These are phyloP conservation scores for Sicyos baderoa DNA, from an alignment of 306 rosid species.

Conservation along the genomic window DNA sequence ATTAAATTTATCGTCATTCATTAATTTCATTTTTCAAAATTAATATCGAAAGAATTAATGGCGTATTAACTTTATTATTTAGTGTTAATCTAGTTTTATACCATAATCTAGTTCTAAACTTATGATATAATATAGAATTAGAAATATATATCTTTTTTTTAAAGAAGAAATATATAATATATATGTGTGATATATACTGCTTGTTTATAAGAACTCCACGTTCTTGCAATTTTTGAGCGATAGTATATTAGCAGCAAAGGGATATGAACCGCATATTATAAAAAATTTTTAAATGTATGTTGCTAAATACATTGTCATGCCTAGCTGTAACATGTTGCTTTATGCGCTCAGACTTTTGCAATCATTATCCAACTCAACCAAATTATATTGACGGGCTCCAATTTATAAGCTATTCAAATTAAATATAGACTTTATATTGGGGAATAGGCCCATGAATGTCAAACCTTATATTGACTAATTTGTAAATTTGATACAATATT, in stretches of 20 bases:
- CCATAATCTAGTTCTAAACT: no score
- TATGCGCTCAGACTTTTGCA: constrained; percentile 28
- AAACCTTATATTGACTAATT: no score
- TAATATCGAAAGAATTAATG: no score
- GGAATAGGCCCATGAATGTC: no score
- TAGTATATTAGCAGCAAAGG: not conserved
- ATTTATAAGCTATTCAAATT: not conserved
- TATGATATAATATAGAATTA: no score
- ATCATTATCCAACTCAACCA: not conserved
- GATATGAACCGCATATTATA: not conserved
- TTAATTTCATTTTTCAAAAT: no score
- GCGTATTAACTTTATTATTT: no score
- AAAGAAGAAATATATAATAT: not conserved
- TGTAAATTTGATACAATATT: no score
- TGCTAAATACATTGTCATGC: constrained; percentile 13
- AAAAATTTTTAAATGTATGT: not conserved
- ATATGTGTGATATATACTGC: not conserved
- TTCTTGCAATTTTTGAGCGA: not conserved
- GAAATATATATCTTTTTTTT: no score
- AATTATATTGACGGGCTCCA: not conserved
- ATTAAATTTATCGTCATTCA: no score
- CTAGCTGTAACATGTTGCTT: constrained; percentile 51
- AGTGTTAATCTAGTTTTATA: no score
- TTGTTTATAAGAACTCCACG: constrained; percentile 13
- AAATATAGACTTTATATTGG: no score